Conservation (phyloP, 2,329 filamentous ascomycete species). For the Trichoderma gracile region DNA sequence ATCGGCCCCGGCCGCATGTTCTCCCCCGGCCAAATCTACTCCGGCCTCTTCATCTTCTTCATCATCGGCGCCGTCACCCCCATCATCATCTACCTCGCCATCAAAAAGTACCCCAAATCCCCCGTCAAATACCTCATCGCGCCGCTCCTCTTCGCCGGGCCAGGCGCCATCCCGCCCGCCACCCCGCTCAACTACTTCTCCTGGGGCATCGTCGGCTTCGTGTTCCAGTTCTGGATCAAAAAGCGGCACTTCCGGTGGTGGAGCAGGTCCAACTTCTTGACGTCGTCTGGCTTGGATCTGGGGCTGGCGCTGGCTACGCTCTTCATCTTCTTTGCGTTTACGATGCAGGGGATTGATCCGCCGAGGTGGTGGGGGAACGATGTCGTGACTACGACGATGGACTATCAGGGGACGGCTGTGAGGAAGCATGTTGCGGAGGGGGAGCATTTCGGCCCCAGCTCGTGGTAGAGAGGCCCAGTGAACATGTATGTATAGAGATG, state of each 20-base stretch:
- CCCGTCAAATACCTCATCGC: constrained; percentile 57
- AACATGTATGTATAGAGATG: background rate
- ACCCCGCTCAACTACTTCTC: constrained; percentile 72
- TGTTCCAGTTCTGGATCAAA: constrained; percentile 70
- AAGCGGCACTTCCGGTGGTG: constrained; percentile 68
- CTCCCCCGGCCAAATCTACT: constrained; percentile 63
- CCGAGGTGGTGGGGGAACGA: constrained; percentile 71
- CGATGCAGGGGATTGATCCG: constrained; percentile 60
- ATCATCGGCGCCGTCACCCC: constrained; percentile 55
- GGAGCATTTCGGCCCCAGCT: constrained; percentile 61
- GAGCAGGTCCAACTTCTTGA: constrained; percentile 72
- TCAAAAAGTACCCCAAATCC: constrained; percentile 54
- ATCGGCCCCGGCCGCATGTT: constrained; percentile 66
- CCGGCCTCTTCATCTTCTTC: constrained; percentile 61
- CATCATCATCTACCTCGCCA: constrained; percentile 52
- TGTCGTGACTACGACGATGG: constrained; percentile 61
- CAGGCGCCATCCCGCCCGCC: constrained; percentile 61
- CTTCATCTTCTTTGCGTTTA: constrained; percentile 69
- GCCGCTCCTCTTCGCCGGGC: constrained; percentile 63
- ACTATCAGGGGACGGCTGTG: constrained; percentile 60
- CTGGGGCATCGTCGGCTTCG: constrained; percentile 70
- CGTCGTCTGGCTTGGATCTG: constrained; percentile 68
- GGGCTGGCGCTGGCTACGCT: constrained; percentile 68
- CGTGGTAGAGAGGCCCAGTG: too few species aligned
- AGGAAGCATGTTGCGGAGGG: constrained; percentile 54